Conservation (phyloP, 2,329 filamentous ascomycete genomes). For the Diaporthe vaccinii region DNA sequence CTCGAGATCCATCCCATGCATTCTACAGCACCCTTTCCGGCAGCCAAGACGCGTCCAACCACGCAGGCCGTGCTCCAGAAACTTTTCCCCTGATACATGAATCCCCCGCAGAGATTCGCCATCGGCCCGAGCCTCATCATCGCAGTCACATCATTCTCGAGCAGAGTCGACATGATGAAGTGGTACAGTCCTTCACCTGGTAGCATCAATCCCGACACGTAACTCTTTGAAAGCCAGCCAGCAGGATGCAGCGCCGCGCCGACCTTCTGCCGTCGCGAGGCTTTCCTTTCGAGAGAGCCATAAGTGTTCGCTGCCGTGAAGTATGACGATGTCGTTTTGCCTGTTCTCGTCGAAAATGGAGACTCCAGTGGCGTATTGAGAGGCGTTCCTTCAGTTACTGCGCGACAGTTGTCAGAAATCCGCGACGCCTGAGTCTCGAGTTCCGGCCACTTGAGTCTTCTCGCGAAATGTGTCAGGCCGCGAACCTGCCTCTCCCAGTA, state of each 20-base stretch:
- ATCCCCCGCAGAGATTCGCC: constrained; percentile 74
- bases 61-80: constrained; percentile 79
- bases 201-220: constrained; percentile 74
- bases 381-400: constrained; percentile 57
- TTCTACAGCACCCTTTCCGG: constrained; percentile 71
- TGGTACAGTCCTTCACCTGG: constrained; percentile 74
- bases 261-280: constrained; percentile 65
- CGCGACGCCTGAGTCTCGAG: constrained; percentile 65
- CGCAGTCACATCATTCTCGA: constrained; percentile 74
- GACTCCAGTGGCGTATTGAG: constrained; percentile 56
- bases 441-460: constrained; percentile 73
- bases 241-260: constrained; percentile 70
- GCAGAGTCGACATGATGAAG: constrained; percentile 74
- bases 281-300: constrained; percentile 47
- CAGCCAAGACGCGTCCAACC: constrained; percentile 74
- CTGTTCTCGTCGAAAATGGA: constrained; percentile 51
- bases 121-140: constrained; percentile 70
- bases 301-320: constrained; percentile 53
- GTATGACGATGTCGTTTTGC: constrained; percentile 58
- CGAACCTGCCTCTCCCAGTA: constrained; percentile 71
- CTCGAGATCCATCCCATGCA: constrained; percentile 79
- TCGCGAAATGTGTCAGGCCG: constrained; percentile 74
- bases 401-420: constrained; percentile 62
- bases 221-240: constrained; percentile 78
- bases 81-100: constrained; percentile 73